phyloP scores from a whole-genome alignment of 2,329 filamentous ascomycete species.

The Teratosphaeriaceae sp. region DNA sequence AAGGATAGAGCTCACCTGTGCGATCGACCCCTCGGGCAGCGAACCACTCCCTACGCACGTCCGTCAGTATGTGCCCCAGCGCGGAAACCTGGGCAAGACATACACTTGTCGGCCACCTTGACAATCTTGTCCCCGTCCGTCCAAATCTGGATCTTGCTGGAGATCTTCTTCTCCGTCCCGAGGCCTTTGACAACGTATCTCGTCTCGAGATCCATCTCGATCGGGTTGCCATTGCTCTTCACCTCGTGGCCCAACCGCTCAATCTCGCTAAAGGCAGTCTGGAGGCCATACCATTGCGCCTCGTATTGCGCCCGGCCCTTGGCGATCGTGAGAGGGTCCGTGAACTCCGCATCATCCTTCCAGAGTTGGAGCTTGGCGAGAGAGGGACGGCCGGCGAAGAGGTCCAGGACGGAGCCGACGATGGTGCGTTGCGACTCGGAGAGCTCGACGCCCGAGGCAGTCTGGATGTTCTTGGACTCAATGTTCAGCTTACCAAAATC shows the following conservation, averaged over 20 bases:
- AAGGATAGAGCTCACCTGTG: slow-evolving; percentile 41
- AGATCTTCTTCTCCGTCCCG: slow-evolving; percentile 44
- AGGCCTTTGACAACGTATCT: slow-evolving; percentile 50
- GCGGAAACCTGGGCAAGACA: not conserved
- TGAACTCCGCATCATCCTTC: slow-evolving; percentile 51
- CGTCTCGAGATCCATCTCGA: slow-evolving; percentile 49
- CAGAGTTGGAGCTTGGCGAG: slow-evolving; percentile 55
- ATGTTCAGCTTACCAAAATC: slow-evolving; percentile 36
- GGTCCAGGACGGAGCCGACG: slow-evolving; percentile 54
- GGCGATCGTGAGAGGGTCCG: slow-evolving; percentile 54
- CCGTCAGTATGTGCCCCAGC: not conserved
- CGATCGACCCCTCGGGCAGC: slow-evolving; percentile 44
- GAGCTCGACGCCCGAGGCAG: slow-evolving; percentile 46
- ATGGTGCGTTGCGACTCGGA: slow-evolving; percentile 46
- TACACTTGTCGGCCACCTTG: slow-evolving; percentile 49
- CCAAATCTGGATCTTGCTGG: slow-evolving; percentile 44
- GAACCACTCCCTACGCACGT: slow-evolving; percentile 37
- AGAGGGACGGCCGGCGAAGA: slow-evolving; percentile 55
- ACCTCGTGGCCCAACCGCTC: slow-evolving; percentile 50
- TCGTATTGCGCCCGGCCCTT: slow-evolving; percentile 48
- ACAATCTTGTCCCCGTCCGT: slow-evolving; percentile 40
- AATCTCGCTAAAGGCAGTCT: slow-evolving; percentile 52
- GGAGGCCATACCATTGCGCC: slow-evolving; percentile 54
- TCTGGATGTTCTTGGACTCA: slow-evolving; percentile 50
- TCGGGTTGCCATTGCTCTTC: slow-evolving; percentile 51